phyloP scores from a whole-genome alignment of 2,329 filamentous ascomycete genomes.

The Penicillium sp. region DNA sequence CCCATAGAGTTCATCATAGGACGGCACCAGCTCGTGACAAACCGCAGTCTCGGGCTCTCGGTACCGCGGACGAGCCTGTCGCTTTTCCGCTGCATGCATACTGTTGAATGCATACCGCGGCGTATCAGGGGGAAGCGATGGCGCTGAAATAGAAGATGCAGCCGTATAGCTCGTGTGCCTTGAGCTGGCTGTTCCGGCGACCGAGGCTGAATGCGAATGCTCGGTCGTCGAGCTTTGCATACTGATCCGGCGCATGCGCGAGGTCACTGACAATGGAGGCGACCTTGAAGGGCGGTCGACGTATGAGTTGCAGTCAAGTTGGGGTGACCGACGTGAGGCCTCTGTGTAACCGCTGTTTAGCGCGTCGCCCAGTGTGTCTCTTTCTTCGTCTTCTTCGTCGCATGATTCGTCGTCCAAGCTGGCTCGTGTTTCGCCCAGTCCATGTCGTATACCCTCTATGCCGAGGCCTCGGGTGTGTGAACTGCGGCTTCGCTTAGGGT shows the following conservation, averaged over 20 bases:
- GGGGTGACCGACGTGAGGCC: not conserved
- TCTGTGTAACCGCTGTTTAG: not conserved
- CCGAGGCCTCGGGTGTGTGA: conserved; percentile 11
- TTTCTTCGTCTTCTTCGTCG: conserved; percentile 24
- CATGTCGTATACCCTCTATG: conserved; percentile 5
- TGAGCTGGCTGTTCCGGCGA: conserved; percentile 27
- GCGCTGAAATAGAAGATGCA: conserved; percentile 22
- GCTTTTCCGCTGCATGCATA: conserved; percentile 20
- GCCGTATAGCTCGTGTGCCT: conserved; percentile 33
- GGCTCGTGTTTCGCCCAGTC: not conserved
- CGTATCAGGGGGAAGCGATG: conserved; percentile 26
- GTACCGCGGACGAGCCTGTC: conserved; percentile 15
- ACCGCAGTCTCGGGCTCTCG: conserved; percentile 19
- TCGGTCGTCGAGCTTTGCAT: conserved; percentile 30
- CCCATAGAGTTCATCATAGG: conserved; percentile 39
- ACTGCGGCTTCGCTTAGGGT: conserved; percentile 9
- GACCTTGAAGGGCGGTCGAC: conserved; percentile 28
- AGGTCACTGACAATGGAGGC: conserved; percentile 35
- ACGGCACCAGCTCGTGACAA: conserved; percentile 33
- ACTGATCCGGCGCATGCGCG: conserved; percentile 35
- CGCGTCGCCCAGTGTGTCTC: conserved; percentile 12
- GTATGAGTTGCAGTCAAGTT: conserved; percentile 16
- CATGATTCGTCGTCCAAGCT: conserved; percentile 16
- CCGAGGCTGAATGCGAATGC: conserved; percentile 21
- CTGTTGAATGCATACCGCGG: conserved; percentile 19